Conservation (phyloP, 2,329 filamentous ascomycete species). For the Aureobasidium vineae region DNA sequence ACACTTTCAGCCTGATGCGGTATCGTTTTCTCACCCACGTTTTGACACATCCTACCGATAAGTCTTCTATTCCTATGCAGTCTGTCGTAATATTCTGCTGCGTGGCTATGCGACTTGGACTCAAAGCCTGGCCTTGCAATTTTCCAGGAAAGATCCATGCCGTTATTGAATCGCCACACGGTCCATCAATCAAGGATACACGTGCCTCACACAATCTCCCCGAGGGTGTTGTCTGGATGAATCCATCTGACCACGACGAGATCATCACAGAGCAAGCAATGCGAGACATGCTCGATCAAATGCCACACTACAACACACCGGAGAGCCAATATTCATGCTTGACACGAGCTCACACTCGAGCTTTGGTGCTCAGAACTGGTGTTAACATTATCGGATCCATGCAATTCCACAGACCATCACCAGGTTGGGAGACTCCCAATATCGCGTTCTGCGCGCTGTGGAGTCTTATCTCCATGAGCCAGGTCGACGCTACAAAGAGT, state of each 20-base stretch:
- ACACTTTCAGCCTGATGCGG: conserved; percentile 73
- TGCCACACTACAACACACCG: conserved; percentile 44
- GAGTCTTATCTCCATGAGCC: conserved; percentile 55
- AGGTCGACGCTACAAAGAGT: conserved; percentile 29
- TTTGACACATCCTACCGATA: conserved; percentile 69
- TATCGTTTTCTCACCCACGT: conserved; percentile 91
- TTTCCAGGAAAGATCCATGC: conserved; percentile 85
- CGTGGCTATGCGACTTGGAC: conserved; percentile 68
- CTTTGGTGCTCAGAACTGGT: conserved; percentile 71
- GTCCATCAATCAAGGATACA: conserved; percentile 42
- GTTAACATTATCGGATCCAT: conserved; percentile 78
- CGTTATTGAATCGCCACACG: conserved; percentile 59
- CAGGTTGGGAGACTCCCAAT: conserved; percentile 32
- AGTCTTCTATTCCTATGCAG: conserved; percentile 81
- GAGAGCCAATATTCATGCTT: conserved; percentile 52
- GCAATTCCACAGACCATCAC: conserved; percentile 13
- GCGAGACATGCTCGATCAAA: conserved; percentile 57
- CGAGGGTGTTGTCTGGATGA: conserved; percentile 59
- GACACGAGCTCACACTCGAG: conserved; percentile 60
- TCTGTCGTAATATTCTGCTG: conserved; percentile 84
- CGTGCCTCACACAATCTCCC: conserved; percentile 51
- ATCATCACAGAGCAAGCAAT: conserved; percentile 21
- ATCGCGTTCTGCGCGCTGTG: conserved; percentile 71
- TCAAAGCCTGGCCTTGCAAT: conserved; percentile 75
- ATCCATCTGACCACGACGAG: conserved; percentile 68